Conservation (phyloP, 176 grass and related monocot genomes). For the Triticum monococcum region DNA sequence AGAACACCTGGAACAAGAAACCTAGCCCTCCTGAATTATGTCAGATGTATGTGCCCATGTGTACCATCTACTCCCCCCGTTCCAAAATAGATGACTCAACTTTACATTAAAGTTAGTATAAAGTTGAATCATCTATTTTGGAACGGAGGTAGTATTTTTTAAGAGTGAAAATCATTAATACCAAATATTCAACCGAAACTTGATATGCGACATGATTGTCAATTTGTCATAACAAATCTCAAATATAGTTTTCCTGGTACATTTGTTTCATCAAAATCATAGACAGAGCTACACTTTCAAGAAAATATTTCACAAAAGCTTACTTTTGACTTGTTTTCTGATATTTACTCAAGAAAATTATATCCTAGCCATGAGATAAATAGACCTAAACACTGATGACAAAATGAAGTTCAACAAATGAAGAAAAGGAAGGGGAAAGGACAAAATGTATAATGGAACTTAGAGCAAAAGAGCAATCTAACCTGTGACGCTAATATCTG, state of each 20-base stretch:
- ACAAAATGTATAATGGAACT: conserved; percentile 19
- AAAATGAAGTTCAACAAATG: neutral
- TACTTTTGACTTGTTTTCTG: neutral
- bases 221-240: conserved; percentile 18
- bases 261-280: neutral
- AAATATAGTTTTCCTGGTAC: neutral
- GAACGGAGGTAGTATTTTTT: neutral
- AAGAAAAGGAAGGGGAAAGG: neutral
- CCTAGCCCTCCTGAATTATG: neutral
- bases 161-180: neutral
- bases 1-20: neutral
- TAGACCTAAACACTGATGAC: neutral
- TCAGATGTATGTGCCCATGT: neutral
- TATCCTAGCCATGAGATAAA: neutral
- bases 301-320: neutral
- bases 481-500: conserved; percentile 99
- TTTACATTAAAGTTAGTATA: too few relatives aligned
- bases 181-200: neutral
- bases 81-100: too few relatives aligned
- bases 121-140: too few relatives aligned
- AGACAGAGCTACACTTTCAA: neutral
- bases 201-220: neutral
- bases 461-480: conserved; percentile 32
- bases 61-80: neutral
- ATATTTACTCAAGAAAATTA: conserved; percentile 1